Conservation (phyloP, 441 rosid genomes). For the Euphorbia celastroides region DNA sequence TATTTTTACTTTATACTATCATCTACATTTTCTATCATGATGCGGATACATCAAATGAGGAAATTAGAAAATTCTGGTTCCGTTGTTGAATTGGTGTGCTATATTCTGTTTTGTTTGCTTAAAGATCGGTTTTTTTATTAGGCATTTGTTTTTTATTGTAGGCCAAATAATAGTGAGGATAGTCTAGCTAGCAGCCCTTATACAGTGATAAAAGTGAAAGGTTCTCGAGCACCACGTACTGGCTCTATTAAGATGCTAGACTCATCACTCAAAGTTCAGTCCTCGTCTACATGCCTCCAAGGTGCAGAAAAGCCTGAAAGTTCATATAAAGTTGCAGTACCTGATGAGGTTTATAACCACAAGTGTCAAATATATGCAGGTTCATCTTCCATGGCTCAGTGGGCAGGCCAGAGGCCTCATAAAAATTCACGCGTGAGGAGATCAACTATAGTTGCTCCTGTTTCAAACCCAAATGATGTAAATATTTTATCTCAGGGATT, state of each 20-base stretch:
- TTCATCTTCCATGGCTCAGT: constrained; percentile 86
- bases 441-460: constrained; percentile 72
- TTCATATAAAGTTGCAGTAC: constrained; percentile 34
- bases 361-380: constrained; percentile 44
- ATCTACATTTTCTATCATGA: constrained; percentile 3
- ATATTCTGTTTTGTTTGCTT: constrained; percentile 2
- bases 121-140: constrained; percentile 17
- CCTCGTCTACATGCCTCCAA: constrained; percentile 56
- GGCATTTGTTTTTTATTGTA: constrained; percentile 26
- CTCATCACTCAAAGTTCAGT: constrained; percentile 53
- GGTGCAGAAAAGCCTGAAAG: constrained; percentile 47
- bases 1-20: constrained; percentile 15
- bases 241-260: constrained; percentile 58
- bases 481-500: constrained; percentile 58
- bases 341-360: constrained; percentile 40
- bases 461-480: constrained; percentile 53
- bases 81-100: neutral
- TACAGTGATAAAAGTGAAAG: constrained; percentile 57
- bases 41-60: constrained; percentile 5
- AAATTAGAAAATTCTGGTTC: constrained; percentile 1
- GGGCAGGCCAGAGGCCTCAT: constrained; percentile 93
- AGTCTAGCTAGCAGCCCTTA: constrained; percentile 43
- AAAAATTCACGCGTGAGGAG: constrained; percentile 84
- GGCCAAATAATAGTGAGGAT: constrained; percentile 57
- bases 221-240: constrained; percentile 67